Evolutionary conservation across 495 filamentous ascomycete species (phyloP).

Genomic region (Neurospora sp.): DNA sequence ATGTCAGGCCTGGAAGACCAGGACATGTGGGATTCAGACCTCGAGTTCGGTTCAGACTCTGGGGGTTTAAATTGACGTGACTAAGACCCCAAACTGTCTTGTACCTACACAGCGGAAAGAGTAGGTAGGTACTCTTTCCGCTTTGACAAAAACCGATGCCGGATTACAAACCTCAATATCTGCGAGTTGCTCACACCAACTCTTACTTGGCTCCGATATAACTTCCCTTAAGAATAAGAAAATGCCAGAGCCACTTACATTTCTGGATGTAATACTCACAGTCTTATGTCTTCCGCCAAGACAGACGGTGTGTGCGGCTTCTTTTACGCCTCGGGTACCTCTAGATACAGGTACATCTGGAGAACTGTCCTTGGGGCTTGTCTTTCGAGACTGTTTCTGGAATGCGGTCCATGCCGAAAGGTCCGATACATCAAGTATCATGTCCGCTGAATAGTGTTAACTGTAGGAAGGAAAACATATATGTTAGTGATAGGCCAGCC

Average conservation of each 20-base stretch:
- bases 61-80: not conserved
- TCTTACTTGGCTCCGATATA: not conserved
- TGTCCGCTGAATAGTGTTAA: not conserved
- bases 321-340: not conserved
- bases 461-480: not conserved
- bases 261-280: not conserved
- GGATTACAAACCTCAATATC: not conserved
- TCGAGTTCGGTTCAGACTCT: too few relatives aligned
- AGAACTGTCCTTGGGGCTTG: not conserved
- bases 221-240: not conserved
- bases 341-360: not conserved
- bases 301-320: not conserved
- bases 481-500: not conserved
- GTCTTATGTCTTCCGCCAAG: not conserved
- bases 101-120: not conserved
- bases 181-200: not conserved
- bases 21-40: too few relatives aligned
- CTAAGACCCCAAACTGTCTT: not conserved
- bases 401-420: rapidly evolving
- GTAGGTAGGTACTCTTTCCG: not conserved
- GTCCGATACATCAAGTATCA: not conserved
- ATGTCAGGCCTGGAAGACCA: too few relatives aligned
- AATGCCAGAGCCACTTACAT: not conserved
- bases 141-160: not conserved
- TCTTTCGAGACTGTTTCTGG: not conserved